These are phyloP conservation scores for Fusarium marasasianum DNA, from an alignment of 2,329 filamentous ascomycete species.

Conservation along the genomic window DNA sequence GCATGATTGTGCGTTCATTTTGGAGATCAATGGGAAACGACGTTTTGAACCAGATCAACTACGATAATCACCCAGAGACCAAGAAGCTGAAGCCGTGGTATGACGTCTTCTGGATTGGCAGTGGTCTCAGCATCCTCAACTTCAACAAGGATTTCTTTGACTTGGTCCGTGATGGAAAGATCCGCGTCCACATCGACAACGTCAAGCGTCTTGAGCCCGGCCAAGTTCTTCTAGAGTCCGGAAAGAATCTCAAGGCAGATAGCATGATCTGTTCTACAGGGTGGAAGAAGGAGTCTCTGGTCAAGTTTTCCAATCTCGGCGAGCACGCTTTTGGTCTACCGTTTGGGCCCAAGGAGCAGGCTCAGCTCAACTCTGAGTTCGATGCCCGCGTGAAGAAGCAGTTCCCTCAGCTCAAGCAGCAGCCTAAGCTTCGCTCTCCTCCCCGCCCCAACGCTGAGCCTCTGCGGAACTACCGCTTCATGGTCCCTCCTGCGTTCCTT, in stretches of 20 bases:
- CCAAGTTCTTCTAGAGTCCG: conserved; percentile 54
- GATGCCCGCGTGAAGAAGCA: not conserved
- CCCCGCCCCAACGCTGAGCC: not conserved
- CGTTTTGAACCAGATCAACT: conserved; percentile 55
- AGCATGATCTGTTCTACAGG: conserved; percentile 62
- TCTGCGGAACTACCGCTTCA: not conserved
- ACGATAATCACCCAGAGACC: conserved; percentile 51
- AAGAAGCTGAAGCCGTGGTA: conserved; percentile 53
- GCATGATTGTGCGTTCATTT: conserved; percentile 45
- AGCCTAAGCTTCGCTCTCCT: not conserved
- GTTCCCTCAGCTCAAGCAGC: not conserved
- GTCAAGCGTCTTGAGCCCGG: conserved; percentile 51
- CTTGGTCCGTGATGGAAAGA: conserved; percentile 56
- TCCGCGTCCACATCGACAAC: conserved; percentile 58
- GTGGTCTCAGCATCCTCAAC: conserved; percentile 62
- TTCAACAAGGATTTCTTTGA: conserved; percentile 61
- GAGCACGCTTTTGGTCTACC: not conserved
- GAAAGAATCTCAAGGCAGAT: conserved; percentile 53
- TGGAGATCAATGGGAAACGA: conserved; percentile 59
- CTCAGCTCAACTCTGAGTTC: not conserved
- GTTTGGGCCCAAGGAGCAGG: not conserved
- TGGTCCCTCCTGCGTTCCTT: not conserved
- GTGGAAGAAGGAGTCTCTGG: conserved; percentile 50
- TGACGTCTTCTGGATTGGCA: conserved; percentile 57
- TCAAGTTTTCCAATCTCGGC: not conserved